Evolutionary conservation across 192 early-diverging fungal genomes (phyloP), one percentile per base, ranked within the genome.

Genomic region (Coemansia sp.): DNA sequence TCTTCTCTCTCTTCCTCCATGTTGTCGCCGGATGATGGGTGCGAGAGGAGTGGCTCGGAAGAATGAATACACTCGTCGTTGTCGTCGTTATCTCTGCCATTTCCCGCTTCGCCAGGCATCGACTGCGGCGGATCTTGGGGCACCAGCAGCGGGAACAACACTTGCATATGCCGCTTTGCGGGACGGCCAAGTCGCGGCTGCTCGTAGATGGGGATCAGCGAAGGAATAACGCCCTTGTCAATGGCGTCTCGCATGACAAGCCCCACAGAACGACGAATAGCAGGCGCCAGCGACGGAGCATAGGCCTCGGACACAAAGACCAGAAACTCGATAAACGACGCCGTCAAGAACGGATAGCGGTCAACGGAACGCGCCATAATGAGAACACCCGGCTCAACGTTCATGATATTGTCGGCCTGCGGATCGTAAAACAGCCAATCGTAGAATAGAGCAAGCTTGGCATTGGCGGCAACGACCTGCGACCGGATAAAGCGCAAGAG

Each of bases 341-440:
- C 66, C 0, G 91, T 90, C 37, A 92, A 73, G 53, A 87, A 89
- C 15, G 88, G 71, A 60, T 90, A 87, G 59, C 79, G 65, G 58
- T 90, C 87, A 9, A 86, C 68, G 0, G 91, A 91, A 20, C 85
- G 60, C 56, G 90, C 86, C 82, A 94, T 90, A 1, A 94, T 74
- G 6, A 94, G 75, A 68, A 92, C 89, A 2, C 87, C 90, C 0
- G 92, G 92, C 70, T 94, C 92, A 74, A 84, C 68, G 19, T 62
- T 76, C 92, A 94, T 94, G 29, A 94, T 88, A 59, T 80, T 90
- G 54, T 92, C 91, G n/a, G 58, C 61, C 1, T 17, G 32, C 6
- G 88, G 82, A 24, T 86, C 84, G 60, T 86, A 94, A 47, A 89
- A 91, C 19, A 94, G 68, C 92, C 92, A 94, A 67, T 94, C 92